Conservation (phyloP, 1,284 basidiomycete genomes). For the Xanthoconium separans region DNA sequence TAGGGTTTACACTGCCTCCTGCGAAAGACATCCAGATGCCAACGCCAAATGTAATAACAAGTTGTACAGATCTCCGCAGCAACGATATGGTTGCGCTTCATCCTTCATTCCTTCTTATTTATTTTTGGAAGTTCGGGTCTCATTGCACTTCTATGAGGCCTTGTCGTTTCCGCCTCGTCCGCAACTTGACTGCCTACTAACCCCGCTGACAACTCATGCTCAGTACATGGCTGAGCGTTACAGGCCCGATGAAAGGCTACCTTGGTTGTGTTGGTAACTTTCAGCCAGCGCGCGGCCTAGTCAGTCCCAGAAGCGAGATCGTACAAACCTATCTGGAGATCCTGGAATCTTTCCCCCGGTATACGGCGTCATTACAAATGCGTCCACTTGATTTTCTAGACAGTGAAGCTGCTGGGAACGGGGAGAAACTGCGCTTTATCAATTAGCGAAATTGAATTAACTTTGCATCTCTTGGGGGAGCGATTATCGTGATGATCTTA, state of each 20-base stretch:
- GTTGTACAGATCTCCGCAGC: constrained; percentile 10
- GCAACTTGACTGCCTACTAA: neutral
- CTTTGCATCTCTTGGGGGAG: neutral
- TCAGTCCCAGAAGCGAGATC: neutral
- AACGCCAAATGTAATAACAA: neutral
- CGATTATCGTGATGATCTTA: constrained; percentile 2
- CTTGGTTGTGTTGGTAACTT: neutral
- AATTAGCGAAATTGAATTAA: neutral
- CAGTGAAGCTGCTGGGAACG: neutral
- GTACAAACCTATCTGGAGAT: neutral
- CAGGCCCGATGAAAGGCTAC: neutral
- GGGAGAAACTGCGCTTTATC: neutral
- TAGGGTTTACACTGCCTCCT: constrained; percentile 9
- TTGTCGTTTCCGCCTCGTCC: neutral
- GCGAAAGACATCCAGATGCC: constrained; percentile 1
- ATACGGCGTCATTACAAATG: neutral
- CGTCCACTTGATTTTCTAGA: neutral
- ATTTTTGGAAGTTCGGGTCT: constrained; percentile 12
- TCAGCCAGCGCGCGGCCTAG: neutral
- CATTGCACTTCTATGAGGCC: constrained; percentile 6
- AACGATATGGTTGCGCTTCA: neutral
- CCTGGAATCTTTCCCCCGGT: neutral
- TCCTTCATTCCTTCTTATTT: constrained; percentile 1
- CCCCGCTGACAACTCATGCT: neutral
- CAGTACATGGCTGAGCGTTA: no score